phyloP scores from a whole-genome alignment of 148 eudicot genomes.

The Amaranthus hypochondriacus region DNA sequence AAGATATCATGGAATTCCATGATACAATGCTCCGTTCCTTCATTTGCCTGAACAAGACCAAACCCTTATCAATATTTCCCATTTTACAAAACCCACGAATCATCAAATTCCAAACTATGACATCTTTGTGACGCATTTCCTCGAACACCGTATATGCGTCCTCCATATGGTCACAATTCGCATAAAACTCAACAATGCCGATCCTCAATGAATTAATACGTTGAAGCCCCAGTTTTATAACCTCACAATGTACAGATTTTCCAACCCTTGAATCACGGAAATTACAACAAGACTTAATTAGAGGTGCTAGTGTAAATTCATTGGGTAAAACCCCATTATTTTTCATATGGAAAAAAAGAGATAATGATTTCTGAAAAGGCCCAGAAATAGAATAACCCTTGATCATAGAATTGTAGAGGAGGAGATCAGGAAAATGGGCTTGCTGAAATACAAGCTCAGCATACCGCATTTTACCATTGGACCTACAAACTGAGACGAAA shows the following conservation, averaged over 20 bases:
- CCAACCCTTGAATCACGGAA: constrained; percentile 40
- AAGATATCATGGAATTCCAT: constrained; percentile 65
- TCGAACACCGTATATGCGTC: constrained; percentile 66
- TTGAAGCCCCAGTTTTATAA: constrained; percentile 37
- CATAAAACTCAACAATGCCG: constrained; percentile 51
- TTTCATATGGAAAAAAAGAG: constrained; percentile 47
- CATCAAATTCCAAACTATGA: constrained; percentile 68
- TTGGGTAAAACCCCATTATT: constrained; percentile 52
- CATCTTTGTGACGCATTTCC: constrained; percentile 61
- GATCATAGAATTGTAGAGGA: constrained; percentile 68
- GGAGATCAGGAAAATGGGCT: constrained; percentile 42
- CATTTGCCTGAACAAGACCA: constrained; percentile 51
- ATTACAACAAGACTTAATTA: constrained; percentile 61
- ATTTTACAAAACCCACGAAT: constrained; percentile 48
- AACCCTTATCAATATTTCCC: constrained; percentile 57
- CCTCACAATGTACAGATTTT: constrained; percentile 39
- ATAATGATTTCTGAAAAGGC: constrained; percentile 37
- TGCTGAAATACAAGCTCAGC: constrained; percentile 53
- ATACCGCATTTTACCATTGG: constrained; percentile 31
- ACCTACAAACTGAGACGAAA: constrained; percentile 54
- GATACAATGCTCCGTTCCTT: constrained; percentile 53
- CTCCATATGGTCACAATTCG: constrained; percentile 37
- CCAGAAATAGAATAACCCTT: constrained; percentile 49
- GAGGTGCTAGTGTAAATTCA: constrained; percentile 62
- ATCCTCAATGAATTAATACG: constrained; percentile 33